Percentiles rank a stretch among this genome's conserved stretches.
Evolutionary conservation across 805 yeast species (phyloP).

Genomic region (Ogataea saltuana): DNA sequence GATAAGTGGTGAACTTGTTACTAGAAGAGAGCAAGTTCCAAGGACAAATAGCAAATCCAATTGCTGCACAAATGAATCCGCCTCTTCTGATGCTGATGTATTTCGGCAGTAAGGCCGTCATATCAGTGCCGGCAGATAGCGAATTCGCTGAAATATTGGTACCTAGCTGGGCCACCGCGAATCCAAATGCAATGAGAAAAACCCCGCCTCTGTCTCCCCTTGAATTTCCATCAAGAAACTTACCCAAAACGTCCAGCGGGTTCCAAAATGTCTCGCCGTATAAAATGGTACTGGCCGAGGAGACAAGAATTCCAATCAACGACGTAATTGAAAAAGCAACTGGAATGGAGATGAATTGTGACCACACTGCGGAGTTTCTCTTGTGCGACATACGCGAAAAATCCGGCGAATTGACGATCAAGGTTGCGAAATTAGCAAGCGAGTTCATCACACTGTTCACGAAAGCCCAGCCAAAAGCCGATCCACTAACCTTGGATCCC

Average conservation of each 20-base stretch:
- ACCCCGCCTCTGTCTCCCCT: slow-evolving; percentile 77
- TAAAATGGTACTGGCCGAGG: slow-evolving; percentile 70
- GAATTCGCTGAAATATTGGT: slow-evolving; percentile 76
- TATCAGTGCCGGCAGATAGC: slow-evolving; percentile 71
- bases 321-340: slow-evolving; percentile 78
- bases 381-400: slow-evolving; percentile 79
- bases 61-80: slow-evolving; percentile 69
- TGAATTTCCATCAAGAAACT: slow-evolving; percentile 55
- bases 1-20: slow-evolving; percentile 73
- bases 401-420: slow-evolving; percentile 82
- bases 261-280: slow-evolving; percentile 79
- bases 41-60: slow-evolving; percentile 75
- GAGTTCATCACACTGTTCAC: slow-evolving; percentile 76
- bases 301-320: slow-evolving; percentile 79
- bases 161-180: slow-evolving; percentile 76
- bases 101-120: slow-evolving; percentile 63
- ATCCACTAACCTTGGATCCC: slow-evolving; percentile 50
- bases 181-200: slow-evolving; percentile 68
- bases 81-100: slow-evolving; percentile 78
- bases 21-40: slow-evolving; percentile 77
- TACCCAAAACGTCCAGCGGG: slow-evolving; percentile 73
- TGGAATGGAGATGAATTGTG: slow-evolving; percentile 71
- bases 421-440: slow-evolving; percentile 29
- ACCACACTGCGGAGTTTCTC: slow-evolving; percentile 47
- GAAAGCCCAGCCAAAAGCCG: slow-evolving; percentile 82